Base-by-base conservation (phyloP, 78 protist genomes). In the Protostelium mycophagum region DNA sequence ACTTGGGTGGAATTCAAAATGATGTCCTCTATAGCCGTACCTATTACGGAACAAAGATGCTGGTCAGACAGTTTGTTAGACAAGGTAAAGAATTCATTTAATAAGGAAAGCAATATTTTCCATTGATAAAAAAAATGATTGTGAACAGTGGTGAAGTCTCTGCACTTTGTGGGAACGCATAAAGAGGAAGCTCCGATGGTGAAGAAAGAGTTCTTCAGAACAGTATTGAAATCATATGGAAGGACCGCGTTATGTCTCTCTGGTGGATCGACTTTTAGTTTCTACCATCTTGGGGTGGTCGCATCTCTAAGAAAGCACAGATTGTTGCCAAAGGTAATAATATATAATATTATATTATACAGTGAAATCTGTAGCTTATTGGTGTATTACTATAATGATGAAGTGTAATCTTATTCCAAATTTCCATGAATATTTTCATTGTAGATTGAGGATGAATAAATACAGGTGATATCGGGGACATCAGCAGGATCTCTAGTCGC, bases 271-370 rank as follows among this genome's bases (percentile, higher is more conserved):
- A 28, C 94, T 0, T 38, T 95, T 35, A 93, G 92, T 23, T 34
- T 94, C 91, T 90, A 90, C 38, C 98, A 97, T 90, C 1, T 88
- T 0, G 98, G 98, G 10, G 98, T 97, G 9, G 34, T 91, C 35
- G 36, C 34, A n/a, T 91, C 91, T 1, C 90, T 97, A 85, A 87
- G 73, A 31, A 89, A 92, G 35, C 35, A 16, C 9, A 37, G 85
- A 25, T 38, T 96, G 34, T 38, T 96, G 35, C 98, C 98, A 36
- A 84, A 86, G 10, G 85, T 94, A 38, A 51, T n/a, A n/a, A n/a
- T n/a, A n/a, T n/a, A n/a, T n/a, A n/a, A n/a, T n/a, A n/a, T n/a
- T n/a, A n/a, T n/a, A n/a, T n/a, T n/a, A n/a, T n/a, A n/a, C n/a
- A n/a, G n/a, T n/a, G n/a, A n/a, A n/a, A n/a, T n/a, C n/a, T n/a